phyloP scores from a whole-genome alignment of 805 yeast species.

The Pichia scutulata region DNA sequence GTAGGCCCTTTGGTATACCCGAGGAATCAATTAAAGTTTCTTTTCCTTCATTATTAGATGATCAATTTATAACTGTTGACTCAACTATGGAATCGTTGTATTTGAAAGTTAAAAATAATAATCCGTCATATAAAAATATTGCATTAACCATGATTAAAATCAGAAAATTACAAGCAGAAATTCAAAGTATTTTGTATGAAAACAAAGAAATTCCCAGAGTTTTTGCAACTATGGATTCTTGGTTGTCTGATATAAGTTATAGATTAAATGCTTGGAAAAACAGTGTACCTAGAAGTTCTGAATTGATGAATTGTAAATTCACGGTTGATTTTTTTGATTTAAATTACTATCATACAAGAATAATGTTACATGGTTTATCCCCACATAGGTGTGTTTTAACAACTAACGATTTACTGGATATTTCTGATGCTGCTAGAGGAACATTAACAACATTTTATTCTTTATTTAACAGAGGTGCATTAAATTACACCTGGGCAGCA shows the following conservation, averaged over 20 bases:
- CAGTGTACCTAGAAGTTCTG: conserved; percentile 45
- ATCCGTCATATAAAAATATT: conserved; percentile 54
- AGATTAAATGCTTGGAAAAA: conserved; percentile 58
- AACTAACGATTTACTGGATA: conserved; percentile 44
- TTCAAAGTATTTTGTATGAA: conserved; percentile 66
- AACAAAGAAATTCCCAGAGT: conserved; percentile 62
- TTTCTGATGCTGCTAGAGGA: conserved; percentile 58
- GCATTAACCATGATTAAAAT: conserved; percentile 61
- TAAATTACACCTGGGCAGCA: conserved; percentile 90
- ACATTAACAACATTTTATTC: conserved; percentile 57
- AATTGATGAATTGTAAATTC: conserved; percentile 67
- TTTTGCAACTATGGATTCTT: conserved; percentile 43
- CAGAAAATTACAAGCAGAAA: conserved; percentile 69
- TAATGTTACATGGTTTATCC: conserved; percentile 68
- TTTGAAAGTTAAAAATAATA: conserved; percentile 19
- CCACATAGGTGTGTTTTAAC: conserved; percentile 57
- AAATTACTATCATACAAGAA: conserved; percentile 68
- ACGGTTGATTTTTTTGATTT: conserved; percentile 61
- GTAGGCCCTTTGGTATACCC: conserved; percentile 84
- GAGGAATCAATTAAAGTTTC: conserved; percentile 68
- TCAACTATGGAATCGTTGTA: conserved; percentile 1
- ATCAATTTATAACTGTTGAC: conserved; percentile 40
- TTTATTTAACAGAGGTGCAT: conserved; percentile 45
- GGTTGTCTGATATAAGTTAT: conserved; percentile 50
- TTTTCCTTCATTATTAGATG: conserved; percentile 72